Conservation (phyloP, 331 rosid species). For the Rhamnella rubrinervis region DNA sequence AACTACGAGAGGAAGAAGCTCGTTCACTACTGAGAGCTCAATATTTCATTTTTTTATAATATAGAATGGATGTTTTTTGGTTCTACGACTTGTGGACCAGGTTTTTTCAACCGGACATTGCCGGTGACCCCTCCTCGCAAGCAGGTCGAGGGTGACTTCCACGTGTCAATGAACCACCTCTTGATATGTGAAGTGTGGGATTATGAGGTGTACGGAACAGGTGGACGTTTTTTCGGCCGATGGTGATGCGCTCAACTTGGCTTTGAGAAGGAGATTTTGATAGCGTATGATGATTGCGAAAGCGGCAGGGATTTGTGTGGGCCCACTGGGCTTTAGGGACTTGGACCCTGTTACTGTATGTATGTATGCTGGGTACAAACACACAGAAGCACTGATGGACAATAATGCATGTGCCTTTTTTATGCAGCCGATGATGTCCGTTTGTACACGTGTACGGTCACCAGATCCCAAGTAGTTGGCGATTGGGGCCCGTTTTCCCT, state of each 20-base stretch:
- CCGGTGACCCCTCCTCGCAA: not conserved
- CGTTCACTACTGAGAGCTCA: not conserved
- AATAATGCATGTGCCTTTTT: conserved; percentile 16
- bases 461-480: conserved; percentile 8
- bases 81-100: conserved; percentile 15
- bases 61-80: conserved; percentile 1
- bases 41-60: not conserved
- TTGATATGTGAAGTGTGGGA: not conserved
- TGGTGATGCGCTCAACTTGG: conserved; percentile 11
- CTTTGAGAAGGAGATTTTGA: too few relatives aligned
- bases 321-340: conserved; percentile 3
- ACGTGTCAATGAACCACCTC: not conserved
- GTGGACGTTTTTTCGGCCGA: conserved; percentile 25
- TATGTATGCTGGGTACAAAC: not conserved
- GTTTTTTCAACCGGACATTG: conserved; percentile 3
- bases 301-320: not conserved
- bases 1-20: not conserved
- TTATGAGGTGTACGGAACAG: conserved; percentile 24
- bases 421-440: conserved; percentile 19
- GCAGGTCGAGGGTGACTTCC: not conserved
- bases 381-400: not conserved
- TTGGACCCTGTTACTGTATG: not conserved
- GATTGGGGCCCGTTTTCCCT: not conserved
- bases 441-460: conserved; percentile 29
- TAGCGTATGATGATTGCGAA: not conserved